A percentile compares a stretch with the other conserved stretches of the same genome.
These are phyloP conservation scores for Carex myosuroides DNA, from an alignment of 176 grass and related monocot species.

Conservation along the genomic window DNA sequence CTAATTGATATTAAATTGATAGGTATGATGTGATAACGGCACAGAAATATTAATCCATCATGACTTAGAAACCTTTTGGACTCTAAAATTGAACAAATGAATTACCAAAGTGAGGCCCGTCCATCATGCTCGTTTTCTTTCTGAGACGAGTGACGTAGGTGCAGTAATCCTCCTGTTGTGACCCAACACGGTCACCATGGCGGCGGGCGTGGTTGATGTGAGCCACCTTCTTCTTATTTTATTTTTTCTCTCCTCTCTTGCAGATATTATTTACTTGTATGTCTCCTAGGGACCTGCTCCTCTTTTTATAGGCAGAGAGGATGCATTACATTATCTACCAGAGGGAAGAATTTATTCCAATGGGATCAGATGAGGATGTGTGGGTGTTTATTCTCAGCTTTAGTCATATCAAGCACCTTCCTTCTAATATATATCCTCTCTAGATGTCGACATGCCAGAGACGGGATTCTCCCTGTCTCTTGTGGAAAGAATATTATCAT, in stretches of 20 bases:
- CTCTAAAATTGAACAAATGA: neutral
- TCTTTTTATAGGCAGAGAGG: conserved; percentile 12
- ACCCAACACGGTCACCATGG: neutral
- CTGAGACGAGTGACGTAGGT: conserved; percentile 14
- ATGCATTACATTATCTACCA: neutral
- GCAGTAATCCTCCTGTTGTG: conserved; percentile 16
- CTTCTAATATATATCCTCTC: too few species aligned
- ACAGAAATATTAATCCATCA: too few species aligned
- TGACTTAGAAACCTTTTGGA: neutral
- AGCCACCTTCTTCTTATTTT: too few species aligned
- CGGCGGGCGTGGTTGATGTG: neutral
- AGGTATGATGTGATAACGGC: neutral
- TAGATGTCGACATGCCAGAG: neutral
- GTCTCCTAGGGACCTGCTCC: too few species aligned
- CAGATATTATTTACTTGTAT: neutral
- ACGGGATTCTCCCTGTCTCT: neutral
- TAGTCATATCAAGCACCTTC: conserved; percentile 5
- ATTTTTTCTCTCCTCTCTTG: too few species aligned
- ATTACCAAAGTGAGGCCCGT: conserved; percentile 28
- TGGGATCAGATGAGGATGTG: neutral
- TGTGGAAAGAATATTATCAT: neutral
- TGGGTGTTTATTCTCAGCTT: neutral
- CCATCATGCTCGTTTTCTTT: conserved; percentile 34
- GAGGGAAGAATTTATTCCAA: conserved; percentile 12
- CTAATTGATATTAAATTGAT: neutral